These are phyloP conservation scores for Podospora conica DNA, from an alignment of 495 filamentous ascomycete species.

Conservation along the genomic window DNA sequence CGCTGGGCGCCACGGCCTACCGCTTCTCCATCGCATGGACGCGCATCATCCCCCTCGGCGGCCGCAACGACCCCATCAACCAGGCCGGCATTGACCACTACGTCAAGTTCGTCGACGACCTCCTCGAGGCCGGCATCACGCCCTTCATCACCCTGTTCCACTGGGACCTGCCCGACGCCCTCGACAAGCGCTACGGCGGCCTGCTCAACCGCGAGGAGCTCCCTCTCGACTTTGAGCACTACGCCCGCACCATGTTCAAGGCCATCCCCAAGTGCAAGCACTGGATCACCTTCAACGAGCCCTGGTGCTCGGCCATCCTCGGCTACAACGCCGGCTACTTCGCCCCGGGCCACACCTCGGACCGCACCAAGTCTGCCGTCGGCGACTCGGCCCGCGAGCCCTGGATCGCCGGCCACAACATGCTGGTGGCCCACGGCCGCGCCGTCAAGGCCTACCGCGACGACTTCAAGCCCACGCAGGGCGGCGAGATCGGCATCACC, in stretches of 20 bases:
- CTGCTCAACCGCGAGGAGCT: slow-evolving; percentile 55
- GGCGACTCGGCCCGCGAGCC: slow-evolving; percentile 54
- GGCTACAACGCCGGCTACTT: slow-evolving; percentile 56
- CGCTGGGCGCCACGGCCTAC: slow-evolving; percentile 57
- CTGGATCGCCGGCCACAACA: slow-evolving; percentile 57
- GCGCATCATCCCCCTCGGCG: slow-evolving; percentile 62
- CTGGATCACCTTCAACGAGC: slow-evolving; percentile 66
- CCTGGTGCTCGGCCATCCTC: slow-evolving; percentile 54
- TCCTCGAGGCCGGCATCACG: slow-evolving; percentile 51
- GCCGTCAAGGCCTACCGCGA: slow-evolving; percentile 63
- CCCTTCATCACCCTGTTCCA: slow-evolving; percentile 60
- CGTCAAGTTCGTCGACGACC: slow-evolving; percentile 54
- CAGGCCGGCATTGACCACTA: slow-evolving; percentile 55
- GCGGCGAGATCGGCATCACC: slow-evolving; percentile 57
- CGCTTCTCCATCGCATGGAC: slow-evolving; percentile 74
- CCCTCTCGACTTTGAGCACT: slow-evolving; percentile 54
- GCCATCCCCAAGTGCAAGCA: slow-evolving; percentile 53
- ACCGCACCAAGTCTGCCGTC: slow-evolving; percentile 47
- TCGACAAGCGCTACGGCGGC: slow-evolving; percentile 58
- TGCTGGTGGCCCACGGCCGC: slow-evolving; percentile 52
- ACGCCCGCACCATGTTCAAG: slow-evolving; percentile 52
- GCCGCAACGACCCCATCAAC: slow-evolving; percentile 56
- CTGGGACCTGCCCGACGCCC: slow-evolving; percentile 55
- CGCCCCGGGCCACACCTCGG: slow-evolving; percentile 54
- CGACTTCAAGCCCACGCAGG: slow-evolving; percentile 55